Evolutionary conservation across 2,329 filamentous ascomycete species (phyloP).

Genomic region (Fusarium sororula): DNA sequence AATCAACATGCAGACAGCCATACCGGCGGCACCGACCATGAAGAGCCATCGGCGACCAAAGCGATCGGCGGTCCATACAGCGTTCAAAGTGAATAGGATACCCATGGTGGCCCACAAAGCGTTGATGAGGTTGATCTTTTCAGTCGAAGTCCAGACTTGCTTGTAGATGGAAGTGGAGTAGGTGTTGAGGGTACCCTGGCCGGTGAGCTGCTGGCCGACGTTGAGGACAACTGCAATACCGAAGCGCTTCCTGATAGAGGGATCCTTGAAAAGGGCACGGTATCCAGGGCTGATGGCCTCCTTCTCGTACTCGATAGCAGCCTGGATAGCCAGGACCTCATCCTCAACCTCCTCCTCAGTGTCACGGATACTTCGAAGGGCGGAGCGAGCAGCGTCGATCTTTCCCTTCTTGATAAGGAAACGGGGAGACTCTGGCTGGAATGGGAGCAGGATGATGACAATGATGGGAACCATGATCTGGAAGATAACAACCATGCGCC

Average conservation of each 20-base stretch:
- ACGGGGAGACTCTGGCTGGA: constrained; percentile 73
- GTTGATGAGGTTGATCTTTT: constrained; percentile 76
- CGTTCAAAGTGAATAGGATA: constrained; percentile 77
- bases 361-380: constrained; percentile 69
- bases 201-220: constrained; percentile 75
- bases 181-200: constrained; percentile 76
- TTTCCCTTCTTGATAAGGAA: constrained; percentile 72
- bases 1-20: constrained; percentile 75
- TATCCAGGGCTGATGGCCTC: constrained; percentile 72
- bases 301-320: constrained; percentile 76
- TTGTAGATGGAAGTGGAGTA: constrained; percentile 80
- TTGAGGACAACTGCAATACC: constrained; percentile 73
- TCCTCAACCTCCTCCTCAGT: constrained; percentile 73
- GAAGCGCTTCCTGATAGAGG: constrained; percentile 73
- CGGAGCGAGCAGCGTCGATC: constrained; percentile 66
- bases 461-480: constrained; percentile 73
- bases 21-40: constrained; percentile 73
- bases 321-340: constrained; percentile 70
- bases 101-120: constrained; percentile 77
- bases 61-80: constrained; percentile 76
- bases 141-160: constrained; percentile 68
- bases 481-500: constrained; percentile 78
- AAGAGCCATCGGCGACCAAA: constrained; percentile 76
- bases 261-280: constrained; percentile 74
- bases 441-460: constrained; percentile 69